phyloP scores from a whole-genome alignment of 2,329 filamentous ascomycete species.

The Aspergillus carbonarius region DNA sequence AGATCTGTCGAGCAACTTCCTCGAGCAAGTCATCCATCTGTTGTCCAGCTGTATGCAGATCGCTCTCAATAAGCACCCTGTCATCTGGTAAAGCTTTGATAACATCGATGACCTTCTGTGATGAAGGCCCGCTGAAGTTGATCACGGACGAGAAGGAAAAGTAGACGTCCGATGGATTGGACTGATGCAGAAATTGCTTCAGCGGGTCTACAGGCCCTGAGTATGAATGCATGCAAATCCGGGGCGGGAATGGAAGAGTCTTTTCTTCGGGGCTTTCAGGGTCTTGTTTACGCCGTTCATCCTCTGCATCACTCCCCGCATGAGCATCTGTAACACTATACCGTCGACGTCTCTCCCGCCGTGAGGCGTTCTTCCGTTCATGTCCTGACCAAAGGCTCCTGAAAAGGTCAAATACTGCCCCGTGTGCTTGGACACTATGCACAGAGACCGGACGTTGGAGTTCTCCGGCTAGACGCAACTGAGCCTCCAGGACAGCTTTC shows the following conservation, averaged over 20 bases:
- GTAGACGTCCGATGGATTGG: constrained; percentile 73
- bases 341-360: constrained; percentile 45
- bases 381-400: constrained; percentile 59
- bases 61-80: constrained; percentile 81
- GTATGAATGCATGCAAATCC: constrained; percentile 93
- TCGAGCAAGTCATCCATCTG: constrained; percentile 77
- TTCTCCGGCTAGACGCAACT: constrained; percentile 60
- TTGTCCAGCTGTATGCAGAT: constrained; percentile 78
- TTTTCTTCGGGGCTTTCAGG: background rate
- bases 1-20: constrained; percentile 73
- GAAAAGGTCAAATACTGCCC: constrained; percentile 56
- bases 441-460: constrained; percentile 58
- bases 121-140: constrained; percentile 63
- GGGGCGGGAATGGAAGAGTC: constrained; percentile 71
- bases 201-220: constrained; percentile 74
- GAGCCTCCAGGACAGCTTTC: constrained; percentile 55
- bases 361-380: constrained; percentile 52
- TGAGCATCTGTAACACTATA: constrained; percentile 33
- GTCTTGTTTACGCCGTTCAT: constrained; percentile 16
- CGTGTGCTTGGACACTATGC: constrained; percentile 65
- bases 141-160: constrained; percentile 86
- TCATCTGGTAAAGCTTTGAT: constrained; percentile 74
- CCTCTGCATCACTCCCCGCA: constrained; percentile 30
- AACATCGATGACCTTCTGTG: constrained; percentile 62
- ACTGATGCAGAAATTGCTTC: constrained; percentile 71